Evolutionary conservation across 495 filamentous ascomycete genomes (phyloP).

Genomic region (Penicillium canescens): DNA sequence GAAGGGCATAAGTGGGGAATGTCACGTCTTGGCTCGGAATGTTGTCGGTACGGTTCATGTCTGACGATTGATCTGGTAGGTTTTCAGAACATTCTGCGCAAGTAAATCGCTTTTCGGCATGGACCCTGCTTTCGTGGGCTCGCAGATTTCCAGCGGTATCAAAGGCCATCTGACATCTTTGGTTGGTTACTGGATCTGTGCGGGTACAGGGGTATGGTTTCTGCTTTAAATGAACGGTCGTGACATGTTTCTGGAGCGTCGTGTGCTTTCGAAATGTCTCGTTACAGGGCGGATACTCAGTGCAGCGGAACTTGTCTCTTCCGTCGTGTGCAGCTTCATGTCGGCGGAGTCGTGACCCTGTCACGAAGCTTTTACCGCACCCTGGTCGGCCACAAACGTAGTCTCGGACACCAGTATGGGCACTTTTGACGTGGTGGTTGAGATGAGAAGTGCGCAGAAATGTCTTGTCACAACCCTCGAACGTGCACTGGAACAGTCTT

Average conservation of each 20-base stretch:
- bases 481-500: conserved; percentile 68
- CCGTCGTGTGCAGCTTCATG: conserved; percentile 70
- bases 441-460: conserved; percentile 84
- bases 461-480: conserved; percentile 70
- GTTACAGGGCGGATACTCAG: conserved; percentile 70
- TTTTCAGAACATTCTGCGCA: conserved; percentile 65
- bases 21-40: conserved; percentile 33
- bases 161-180: conserved; percentile 67
- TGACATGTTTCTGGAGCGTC: conserved; percentile 82
- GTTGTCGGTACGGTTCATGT: conserved; percentile 10
- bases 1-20: conserved; percentile 68
- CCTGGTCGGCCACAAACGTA: conserved; percentile 68
- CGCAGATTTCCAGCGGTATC: conserved; percentile 67
- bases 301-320: conserved; percentile 68
- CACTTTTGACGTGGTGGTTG: conserved; percentile 76
- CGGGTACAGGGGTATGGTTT: conserved; percentile 67
- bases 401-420: conserved; percentile 70
- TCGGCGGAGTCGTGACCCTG: conserved; percentile 66
- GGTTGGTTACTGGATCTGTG: conserved; percentile 54
- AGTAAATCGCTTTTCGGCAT: conserved; percentile 66
- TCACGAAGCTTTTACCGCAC: conserved; percentile 81
- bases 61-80: conserved; percentile 23
- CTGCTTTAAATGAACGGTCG: conserved; percentile 65
- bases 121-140: conserved; percentile 68
- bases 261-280: conserved; percentile 85